Evolutionary conservation across 2,329 filamentous ascomycete species (phyloP).

Genomic region (Xylaria sp.): DNA sequence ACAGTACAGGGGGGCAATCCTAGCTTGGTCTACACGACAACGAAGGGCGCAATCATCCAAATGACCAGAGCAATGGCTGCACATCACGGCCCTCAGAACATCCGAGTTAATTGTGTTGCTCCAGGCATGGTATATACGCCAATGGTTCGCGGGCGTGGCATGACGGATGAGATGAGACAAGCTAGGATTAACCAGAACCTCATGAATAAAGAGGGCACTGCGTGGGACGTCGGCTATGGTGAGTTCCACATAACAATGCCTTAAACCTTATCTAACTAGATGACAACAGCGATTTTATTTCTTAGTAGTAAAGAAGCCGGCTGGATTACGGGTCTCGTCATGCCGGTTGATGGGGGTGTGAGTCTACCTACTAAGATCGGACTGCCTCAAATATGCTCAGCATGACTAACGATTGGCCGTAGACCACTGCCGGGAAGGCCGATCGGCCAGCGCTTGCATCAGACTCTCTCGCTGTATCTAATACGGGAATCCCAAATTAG

Average conservation of each 20-base stretch:
- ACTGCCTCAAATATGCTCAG: not conserved
- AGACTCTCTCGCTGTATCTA: not conserved
- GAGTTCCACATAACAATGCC: not conserved
- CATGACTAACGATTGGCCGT: not conserved
- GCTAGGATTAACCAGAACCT: slow-evolving; percentile 37
- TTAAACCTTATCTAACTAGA: not conserved
- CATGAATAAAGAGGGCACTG: slow-evolving; percentile 37
- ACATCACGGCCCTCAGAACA: slow-evolving; percentile 30
- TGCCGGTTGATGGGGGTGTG: slow-evolving; percentile 41
- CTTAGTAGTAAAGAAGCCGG: slow-evolving; percentile 37
- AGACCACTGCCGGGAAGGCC: not conserved
- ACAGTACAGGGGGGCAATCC: slow-evolving; percentile 37
- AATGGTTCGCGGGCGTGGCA: slow-evolving; percentile 35
- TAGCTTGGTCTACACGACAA: slow-evolving; percentile 42
- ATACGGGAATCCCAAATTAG: not conserved
- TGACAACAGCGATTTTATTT: slow-evolving; percentile 33
- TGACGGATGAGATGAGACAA: slow-evolving; percentile 39
- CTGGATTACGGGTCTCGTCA: slow-evolving; percentile 39
- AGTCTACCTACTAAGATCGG: not conserved
- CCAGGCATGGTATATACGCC: slow-evolving; percentile 41
- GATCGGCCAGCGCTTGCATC: not conserved
- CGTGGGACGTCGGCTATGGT: slow-evolving; percentile 40
- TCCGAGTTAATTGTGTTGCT: slow-evolving; percentile 32
- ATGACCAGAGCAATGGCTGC: slow-evolving; percentile 33
- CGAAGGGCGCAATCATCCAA: slow-evolving; percentile 42